Percentiles rank a stretch among this genome's conserved stretches.
Conservation (phyloP, 352 stramenopile genomes). For the Pelagophyceae sp. region DNA sequence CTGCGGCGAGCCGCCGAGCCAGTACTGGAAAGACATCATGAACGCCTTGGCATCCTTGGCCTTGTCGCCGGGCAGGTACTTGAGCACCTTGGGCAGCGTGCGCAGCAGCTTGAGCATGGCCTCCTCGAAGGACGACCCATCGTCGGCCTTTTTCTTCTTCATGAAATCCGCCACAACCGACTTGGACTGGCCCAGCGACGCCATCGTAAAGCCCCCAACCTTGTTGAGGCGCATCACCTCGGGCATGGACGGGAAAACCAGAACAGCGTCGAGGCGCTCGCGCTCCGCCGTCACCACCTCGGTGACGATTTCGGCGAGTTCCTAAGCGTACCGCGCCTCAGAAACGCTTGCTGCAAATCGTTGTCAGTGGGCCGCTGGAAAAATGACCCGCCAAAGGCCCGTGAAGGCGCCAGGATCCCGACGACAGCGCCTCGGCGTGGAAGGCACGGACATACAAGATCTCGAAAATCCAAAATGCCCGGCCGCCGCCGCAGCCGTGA, state of each 20-base stretch:
- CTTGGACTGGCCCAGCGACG: slow-evolving; percentile 70
- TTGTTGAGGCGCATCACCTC: slow-evolving; percentile 77
- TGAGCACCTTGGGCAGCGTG: slow-evolving; percentile 71
- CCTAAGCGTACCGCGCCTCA: too few species aligned
- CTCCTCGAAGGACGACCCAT: slow-evolving; percentile 70
- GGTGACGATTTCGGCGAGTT: slow-evolving; percentile 68
- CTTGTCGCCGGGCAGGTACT: slow-evolving; percentile 72
- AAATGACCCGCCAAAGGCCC: too few species aligned
- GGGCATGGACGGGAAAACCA: slow-evolving; percentile 70
- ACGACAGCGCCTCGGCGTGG: too few species aligned
- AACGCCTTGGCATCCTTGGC: slow-evolving; percentile 67
- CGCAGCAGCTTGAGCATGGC: slow-evolving; percentile 74
- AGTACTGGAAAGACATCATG: slow-evolving; percentile 82
- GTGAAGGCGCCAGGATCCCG: too few species aligned
- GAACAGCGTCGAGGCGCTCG: slow-evolving; percentile 61
- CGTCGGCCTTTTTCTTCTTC: slow-evolving; percentile 75
- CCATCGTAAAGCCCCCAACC: slow-evolving; percentile 70
- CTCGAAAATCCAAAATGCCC: too few species aligned
- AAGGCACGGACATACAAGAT: too few species aligned
- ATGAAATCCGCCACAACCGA: slow-evolving; percentile 70
- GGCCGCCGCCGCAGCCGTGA: too few species aligned
- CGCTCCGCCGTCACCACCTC: slow-evolving; percentile 60
- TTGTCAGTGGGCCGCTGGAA: not conserved
- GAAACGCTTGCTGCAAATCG: too few species aligned
- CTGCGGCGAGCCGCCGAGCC: slow-evolving; percentile 66